A percentile compares a stretch with the other conserved stretches of the same genome.
phyloP scores from a whole-genome alignment of 345 rosid species.

The Euphorbia pulcherrima region DNA sequence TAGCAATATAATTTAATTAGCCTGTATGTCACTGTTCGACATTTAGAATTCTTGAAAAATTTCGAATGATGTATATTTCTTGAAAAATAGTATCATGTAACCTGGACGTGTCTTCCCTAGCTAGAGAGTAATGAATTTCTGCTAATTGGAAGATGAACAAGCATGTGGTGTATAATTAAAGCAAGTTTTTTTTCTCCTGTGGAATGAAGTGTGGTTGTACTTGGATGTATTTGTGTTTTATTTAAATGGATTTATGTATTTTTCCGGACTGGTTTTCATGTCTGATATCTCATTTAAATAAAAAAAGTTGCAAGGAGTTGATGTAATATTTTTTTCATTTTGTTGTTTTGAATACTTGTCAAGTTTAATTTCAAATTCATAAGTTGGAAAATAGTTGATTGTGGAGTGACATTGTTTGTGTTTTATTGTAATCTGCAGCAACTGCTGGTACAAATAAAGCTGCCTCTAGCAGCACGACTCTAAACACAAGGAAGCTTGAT shows the following conservation, averaged over 20 bases:
- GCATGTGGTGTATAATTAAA: not conserved
- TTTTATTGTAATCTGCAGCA: constrained; percentile 35
- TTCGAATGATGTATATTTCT: not conserved
- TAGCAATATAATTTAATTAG: not conserved
- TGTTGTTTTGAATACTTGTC: not conserved
- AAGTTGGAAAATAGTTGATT: not conserved
- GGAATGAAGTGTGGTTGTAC: not conserved
- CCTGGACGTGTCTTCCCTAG: not conserved
- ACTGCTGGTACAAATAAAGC: constrained; percentile 88
- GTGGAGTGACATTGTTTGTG: not conserved
- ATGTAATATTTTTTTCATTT: not conserved
- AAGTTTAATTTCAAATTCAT: too few relatives aligned
- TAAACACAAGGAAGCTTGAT: constrained; percentile 92
- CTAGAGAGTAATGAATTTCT: not conserved
- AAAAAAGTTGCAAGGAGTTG: not conserved
- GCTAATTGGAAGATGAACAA: not conserved
- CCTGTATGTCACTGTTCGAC: not conserved
- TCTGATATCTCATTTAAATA: not conserved
- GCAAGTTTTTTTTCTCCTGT: not conserved
- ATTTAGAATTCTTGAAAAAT: not conserved
- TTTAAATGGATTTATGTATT: too few relatives aligned
- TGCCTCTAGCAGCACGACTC: constrained; percentile 81
- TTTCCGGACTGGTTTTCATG: too few relatives aligned
- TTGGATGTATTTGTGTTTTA: too few relatives aligned
- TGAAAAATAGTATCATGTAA: not conserved